These are phyloP conservation scores for Neonectria coccinea DNA, from an alignment of 2,329 filamentous ascomycete genomes.

Conservation along the genomic window DNA sequence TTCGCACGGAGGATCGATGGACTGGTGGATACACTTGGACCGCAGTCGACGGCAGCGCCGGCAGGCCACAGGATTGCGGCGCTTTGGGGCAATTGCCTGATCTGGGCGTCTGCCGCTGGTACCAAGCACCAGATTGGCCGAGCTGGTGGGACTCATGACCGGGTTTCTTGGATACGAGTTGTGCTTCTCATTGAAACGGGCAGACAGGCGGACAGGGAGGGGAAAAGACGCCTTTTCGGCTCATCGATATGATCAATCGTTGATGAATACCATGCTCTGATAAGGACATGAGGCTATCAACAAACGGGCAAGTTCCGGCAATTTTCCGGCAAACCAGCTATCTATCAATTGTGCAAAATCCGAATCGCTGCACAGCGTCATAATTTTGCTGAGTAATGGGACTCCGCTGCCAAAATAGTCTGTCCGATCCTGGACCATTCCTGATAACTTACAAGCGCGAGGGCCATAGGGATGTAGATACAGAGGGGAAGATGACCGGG, in stretches of 20 bases:
- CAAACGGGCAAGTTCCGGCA: slow-evolving; percentile 4
- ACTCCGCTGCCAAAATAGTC: neutral
- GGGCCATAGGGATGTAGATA: slow-evolving; percentile 25
- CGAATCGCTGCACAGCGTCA: neutral
- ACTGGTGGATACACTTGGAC: slow-evolving; percentile 39
- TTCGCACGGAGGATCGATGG: slow-evolving; percentile 34
- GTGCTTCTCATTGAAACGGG: neutral
- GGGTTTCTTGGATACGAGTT: neutral
- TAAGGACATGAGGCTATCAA: slow-evolving; percentile 1
- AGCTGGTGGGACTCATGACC: slow-evolving; percentile 1
- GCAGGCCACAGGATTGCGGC: slow-evolving; percentile 40
- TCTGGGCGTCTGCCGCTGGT: neutral
- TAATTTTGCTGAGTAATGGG: neutral
- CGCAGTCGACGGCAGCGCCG: slow-evolving; percentile 43
- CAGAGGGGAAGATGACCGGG: too few species aligned
- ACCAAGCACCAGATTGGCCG: neutral
- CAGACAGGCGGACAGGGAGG: neutral
- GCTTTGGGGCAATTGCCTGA: slow-evolving; percentile 20
- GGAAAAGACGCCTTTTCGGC: neutral
- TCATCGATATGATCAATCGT: neutral
- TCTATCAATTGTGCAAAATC: neutral
- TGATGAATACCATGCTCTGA: neutral
- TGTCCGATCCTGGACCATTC: neutral
- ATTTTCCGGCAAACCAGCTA: neutral
- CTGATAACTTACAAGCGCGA: too few species aligned